Conservation (phyloP, 352 stramenopile genomes). For the Phytophthora megakarya region DNA sequence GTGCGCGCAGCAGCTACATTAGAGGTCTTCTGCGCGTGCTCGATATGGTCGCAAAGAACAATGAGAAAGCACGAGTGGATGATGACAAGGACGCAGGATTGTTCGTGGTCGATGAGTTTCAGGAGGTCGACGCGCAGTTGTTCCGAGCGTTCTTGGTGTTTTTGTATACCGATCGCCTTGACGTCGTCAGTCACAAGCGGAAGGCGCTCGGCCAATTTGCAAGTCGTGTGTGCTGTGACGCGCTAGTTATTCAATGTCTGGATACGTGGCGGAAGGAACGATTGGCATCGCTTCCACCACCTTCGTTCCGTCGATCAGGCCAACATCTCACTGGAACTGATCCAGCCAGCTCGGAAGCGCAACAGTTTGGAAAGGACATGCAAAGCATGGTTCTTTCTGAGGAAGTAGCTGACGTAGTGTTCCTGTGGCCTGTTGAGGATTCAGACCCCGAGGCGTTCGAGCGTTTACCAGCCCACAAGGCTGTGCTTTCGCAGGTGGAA, state of each 20-base stretch:
- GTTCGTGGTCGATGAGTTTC: constrained; percentile 56
- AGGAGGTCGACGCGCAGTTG: constrained; percentile 61
- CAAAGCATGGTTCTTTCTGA: constrained; percentile 45
- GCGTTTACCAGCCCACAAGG: constrained; percentile 69
- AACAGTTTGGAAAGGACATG: constrained; percentile 67
- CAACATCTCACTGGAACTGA: constrained; percentile 19
- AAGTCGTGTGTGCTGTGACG: constrained; percentile 54
- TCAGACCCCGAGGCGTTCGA: constrained; percentile 28
- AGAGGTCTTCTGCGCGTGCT: constrained; percentile 58
- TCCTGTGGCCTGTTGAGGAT: constrained; percentile 70
- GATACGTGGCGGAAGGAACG: constrained; percentile 60
- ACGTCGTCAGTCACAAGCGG: constrained; percentile 69
- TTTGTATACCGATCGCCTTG: constrained; percentile 74
- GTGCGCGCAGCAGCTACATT: constrained; percentile 66
- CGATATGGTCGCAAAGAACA: not conserved
- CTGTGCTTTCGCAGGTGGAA: constrained; percentile 71
- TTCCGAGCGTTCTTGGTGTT: constrained; percentile 69
- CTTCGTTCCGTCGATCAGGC: constrained; percentile 23
- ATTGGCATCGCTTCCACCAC: constrained; percentile 15
- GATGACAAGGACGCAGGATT: constrained; percentile 6
- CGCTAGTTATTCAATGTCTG: constrained; percentile 51
- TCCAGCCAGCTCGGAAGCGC: constrained; percentile 32
- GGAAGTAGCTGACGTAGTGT: constrained; percentile 68
- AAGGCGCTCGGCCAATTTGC: constrained; percentile 60
- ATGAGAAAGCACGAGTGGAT: not conserved